Evolutionary conservation across 805 yeast genomes (phyloP).

Genomic region (Starmerella khaoyaiensis): DNA sequence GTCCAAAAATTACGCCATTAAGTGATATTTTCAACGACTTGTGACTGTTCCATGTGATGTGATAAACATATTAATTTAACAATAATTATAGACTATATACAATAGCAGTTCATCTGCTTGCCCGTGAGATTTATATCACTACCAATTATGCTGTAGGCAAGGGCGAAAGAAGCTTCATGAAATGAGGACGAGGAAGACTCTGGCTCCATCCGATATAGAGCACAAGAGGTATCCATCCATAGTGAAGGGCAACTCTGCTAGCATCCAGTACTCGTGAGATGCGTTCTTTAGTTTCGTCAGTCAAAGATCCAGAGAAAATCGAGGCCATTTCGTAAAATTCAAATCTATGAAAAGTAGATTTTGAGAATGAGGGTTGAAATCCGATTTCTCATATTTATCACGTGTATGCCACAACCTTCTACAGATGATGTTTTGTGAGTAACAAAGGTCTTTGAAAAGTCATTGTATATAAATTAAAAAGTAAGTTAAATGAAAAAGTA

Average conservation of each 20-base stretch:
- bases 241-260: conserved; percentile 79
- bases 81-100: no score
- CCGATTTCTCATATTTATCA: conserved; percentile 1
- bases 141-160: conserved; percentile 65
- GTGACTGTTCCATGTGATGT: no score
- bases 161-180: conserved; percentile 66
- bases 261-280: conserved; percentile 67
- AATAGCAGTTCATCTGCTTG: no score
- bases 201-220: conserved; percentile 80
- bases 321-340: conserved; percentile 13
- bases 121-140: no score
- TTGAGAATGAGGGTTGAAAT: conserved; percentile 1
- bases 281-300: conserved; percentile 55
- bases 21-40: no score
- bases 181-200: conserved; percentile 70
- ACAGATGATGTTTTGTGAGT: not conserved
- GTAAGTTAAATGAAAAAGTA: no score
- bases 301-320: conserved; percentile 25
- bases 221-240: conserved; percentile 94
- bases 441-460: no score
- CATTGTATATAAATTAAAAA: no score
- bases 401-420: not conserved
- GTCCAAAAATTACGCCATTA: no score
- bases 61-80: no score
- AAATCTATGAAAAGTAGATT: not conserved